Evolutionary conservation across 164 flowering plant species (phyloP).

Genomic region (Berberis thunbergii): DNA sequence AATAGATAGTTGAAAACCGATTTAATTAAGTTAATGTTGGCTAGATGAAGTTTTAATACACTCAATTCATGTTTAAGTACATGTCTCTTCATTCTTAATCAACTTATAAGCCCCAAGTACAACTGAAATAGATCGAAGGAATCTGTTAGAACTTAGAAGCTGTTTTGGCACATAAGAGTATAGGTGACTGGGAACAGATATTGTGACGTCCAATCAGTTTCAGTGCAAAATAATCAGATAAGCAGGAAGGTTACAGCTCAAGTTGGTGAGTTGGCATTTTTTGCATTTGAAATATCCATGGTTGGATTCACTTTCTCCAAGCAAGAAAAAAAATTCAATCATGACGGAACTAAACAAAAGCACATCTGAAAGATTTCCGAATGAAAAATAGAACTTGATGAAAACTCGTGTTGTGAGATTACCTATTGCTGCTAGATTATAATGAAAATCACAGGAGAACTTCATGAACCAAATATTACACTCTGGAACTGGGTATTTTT

Average conservation of each 20-base stretch:
- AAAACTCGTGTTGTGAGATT: background rate
- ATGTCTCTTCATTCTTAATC: no score
- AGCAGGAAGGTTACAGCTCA: no score
- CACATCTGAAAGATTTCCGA: background rate
- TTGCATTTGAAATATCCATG: background rate
- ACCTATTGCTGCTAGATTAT: slow-evolving; percentile 82
- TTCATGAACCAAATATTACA: slow-evolving; percentile 99
- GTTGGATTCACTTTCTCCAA: background rate
- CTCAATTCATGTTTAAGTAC: no score
- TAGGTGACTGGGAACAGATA: no score
- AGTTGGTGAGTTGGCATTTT: background rate
- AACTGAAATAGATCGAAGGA: no score
- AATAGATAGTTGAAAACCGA: background rate
- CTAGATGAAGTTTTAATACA: no score
- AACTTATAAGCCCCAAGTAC: no score
- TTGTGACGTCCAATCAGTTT: no score
- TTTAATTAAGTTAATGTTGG: background rate
- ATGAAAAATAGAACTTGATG: no score
- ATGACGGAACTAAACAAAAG: background rate
- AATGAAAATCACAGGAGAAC: slow-evolving; percentile 92
- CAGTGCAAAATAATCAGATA: no score
- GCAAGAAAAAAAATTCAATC: background rate
- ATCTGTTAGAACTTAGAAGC: no score
- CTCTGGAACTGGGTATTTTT: slow-evolving; percentile 93
- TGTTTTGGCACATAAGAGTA: no score